Evolutionary conservation across 192 early-diverging fungal genomes (phyloP), one percentile per base, ranked within the genome.

Genomic region (Thamnidium elegans): DNA sequence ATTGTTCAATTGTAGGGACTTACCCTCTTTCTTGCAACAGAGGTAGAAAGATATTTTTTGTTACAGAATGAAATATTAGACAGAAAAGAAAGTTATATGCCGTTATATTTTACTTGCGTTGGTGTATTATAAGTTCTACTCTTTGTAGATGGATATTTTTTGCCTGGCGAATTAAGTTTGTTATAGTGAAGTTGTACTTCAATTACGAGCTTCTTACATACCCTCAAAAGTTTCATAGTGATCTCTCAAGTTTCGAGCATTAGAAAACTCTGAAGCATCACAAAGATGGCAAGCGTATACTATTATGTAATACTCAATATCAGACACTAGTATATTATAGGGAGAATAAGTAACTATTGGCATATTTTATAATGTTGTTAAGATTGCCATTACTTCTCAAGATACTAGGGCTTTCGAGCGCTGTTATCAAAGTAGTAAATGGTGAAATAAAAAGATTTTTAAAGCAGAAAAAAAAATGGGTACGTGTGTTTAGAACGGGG

Each of bases 111-210:
- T 50, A 50, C 48, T 50, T 50, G 17, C 48, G 48, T 50, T 50
- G 48, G 48, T 19, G 48, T 50, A 50, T 50, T 50, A 50, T 50
- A 50, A 50, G 17, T 50, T 50, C 48, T 50, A 50, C 48, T 36
- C 39, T 39, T 42, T 34, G 32, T 42, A 34, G 36, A 58, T 15
- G 34, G 31, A 26, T 21, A n/a, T 10, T 45, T 47, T 23, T 45
- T 58, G 42, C 42, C 55, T 58, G 19, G 55, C 20, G 36, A 21
- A 58, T 58, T 58, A 58, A 58, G 17, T 42, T 42, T 58, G 55
- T 45, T 58, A 58, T 58, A 58, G 36, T 45, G 55, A 42, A 58
- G 55, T 44, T 58, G 55, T 58, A 58, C 20, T 58, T 58, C 34
- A 42, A 58, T 58, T 58, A 58, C 14, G 55, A 36, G 48, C 54